Evolutionary conservation across 345 rosid genomes (phyloP), one percentile per base, ranked within the genome.

Genomic region (Sonneratia alba): DNA sequence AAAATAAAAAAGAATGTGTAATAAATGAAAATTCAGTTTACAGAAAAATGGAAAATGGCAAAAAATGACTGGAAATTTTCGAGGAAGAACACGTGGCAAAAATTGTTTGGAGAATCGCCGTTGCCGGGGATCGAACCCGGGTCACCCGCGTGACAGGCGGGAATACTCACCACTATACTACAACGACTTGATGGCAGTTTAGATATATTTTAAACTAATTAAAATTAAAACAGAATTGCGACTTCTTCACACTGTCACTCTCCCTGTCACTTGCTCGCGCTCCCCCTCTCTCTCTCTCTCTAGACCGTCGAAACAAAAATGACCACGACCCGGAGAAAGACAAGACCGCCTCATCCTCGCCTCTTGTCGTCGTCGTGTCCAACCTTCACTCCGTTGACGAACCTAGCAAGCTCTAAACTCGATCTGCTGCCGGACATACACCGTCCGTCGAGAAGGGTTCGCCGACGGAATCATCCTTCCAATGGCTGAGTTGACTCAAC

Each of bases 101-200:
- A 47, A 47, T 47, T 8, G 9, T 47, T 9, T 47, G 2, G 0
- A 13, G 15, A 8, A 40, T 0, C 92, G 87, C 95, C 90, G 87
- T 82, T 85, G 90, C 96, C 88, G 91, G 95, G 87, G 89, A 87
- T 89, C 95, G 97, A 91, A 88, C 95, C 89, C 92, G 91, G 94
- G 92, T 89, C 96, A 74, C 88, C 90, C 92, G 90, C 85, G 94
- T 92, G 96, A 92, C 91, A 87, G 94, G 91, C 96, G 87, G 88
- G 86, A 85, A 92, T 92, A 90, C 96, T 90, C 0, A 89, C 96
- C 97, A 92, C 93, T 83, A 89, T 88, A 92, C 88, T 89, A 92
- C 96, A 89, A 89, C 93, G 84, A 89, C 93, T 62, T 62, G 11
- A 42, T 42, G 2, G 0, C 6, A 42, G 0, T 42, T 42, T 1